Evolutionary conservation across 768 basidiomycete genomes (phyloP).

Genomic region (Pulveroboletus ravenelii): DNA sequence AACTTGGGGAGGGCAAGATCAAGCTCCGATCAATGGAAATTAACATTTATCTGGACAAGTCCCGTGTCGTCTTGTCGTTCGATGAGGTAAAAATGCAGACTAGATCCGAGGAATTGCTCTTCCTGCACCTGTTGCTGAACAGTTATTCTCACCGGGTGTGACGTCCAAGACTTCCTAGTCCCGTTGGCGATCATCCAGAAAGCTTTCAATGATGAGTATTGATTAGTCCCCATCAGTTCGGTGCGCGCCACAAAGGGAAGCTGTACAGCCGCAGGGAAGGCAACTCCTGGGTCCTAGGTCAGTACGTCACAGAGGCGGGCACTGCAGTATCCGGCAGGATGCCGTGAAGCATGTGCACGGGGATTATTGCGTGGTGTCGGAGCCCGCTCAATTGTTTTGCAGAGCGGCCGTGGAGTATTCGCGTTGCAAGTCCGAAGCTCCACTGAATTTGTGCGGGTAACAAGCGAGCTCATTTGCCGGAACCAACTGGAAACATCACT

Average conservation of each 20-base stretch:
- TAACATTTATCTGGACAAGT: slow-evolving; percentile 7
- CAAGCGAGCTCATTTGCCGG: slow-evolving; percentile 2
- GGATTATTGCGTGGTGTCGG: slow-evolving; percentile 2
- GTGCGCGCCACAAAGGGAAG: slow-evolving; percentile 11
- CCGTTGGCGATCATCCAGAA: slow-evolving; percentile 13
- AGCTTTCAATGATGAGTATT: background rate
- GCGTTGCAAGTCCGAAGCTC: slow-evolving; percentile 16
- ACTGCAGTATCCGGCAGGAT: background rate
- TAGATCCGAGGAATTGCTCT: background rate
- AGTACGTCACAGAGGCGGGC: slow-evolving; percentile 6
- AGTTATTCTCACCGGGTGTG: background rate
- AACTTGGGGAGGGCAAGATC: slow-evolving; percentile 5
- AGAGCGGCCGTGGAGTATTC: slow-evolving; percentile 18
- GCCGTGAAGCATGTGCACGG: slow-evolving; percentile 17
- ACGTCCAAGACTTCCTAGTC: background rate
- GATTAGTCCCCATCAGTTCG: background rate
- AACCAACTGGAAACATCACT: slow-evolving; percentile 5
- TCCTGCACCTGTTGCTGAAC: background rate
- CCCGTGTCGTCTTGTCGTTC: slow-evolving; percentile 1
- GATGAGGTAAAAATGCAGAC: slow-evolving; percentile 12
- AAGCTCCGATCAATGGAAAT: slow-evolving; percentile 1
- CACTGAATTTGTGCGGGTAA: background rate
- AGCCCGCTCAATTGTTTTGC: slow-evolving; percentile 6
- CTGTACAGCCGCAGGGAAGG: slow-evolving; percentile 7
- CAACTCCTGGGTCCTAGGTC: background rate